phyloP scores from a whole-genome alignment of 305 asterid genomes.

The Vinca major region DNA sequence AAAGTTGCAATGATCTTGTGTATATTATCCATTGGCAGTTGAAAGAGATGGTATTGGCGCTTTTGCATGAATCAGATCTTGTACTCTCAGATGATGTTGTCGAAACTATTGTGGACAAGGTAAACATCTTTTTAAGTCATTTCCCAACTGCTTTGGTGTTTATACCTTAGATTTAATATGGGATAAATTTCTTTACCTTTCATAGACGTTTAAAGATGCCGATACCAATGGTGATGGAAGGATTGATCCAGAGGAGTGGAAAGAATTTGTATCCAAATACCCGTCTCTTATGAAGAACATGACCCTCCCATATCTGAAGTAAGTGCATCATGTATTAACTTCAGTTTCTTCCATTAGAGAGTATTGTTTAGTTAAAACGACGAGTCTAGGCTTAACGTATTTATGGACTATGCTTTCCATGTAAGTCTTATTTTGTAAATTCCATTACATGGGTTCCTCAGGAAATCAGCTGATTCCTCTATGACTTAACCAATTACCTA shows the following conservation, averaged over 20 bases:
- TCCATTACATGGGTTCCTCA: neutral
- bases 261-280: conserved; percentile 28
- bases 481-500: neutral
- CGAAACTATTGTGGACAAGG: conserved; percentile 73
- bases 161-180: too few relatives aligned
- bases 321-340: conserved; percentile 4
- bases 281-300: conserved; percentile 39
- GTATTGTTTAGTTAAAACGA: neutral
- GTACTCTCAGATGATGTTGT: conserved; percentile 62
- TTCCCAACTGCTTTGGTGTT: neutral
- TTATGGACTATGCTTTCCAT: neutral
- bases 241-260: conserved; percentile 44
- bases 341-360: neutral
- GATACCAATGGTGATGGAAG: conserved; percentile 32
- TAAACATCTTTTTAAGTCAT: conserved; percentile 14
- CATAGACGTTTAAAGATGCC: conserved; percentile 59
- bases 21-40: conserved; percentile 33
- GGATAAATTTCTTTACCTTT: neutral
- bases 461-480: neutral
- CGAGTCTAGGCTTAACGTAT: neutral
- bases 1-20: neutral
- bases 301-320: conserved; percentile 42
- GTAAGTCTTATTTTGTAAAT: neutral
- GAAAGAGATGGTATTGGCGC: conserved; percentile 82
- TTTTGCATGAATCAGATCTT: conserved; percentile 69